Evolutionary conservation across 768 basidiomycete genomes (phyloP).

Genomic region (Panus rudis): DNA sequence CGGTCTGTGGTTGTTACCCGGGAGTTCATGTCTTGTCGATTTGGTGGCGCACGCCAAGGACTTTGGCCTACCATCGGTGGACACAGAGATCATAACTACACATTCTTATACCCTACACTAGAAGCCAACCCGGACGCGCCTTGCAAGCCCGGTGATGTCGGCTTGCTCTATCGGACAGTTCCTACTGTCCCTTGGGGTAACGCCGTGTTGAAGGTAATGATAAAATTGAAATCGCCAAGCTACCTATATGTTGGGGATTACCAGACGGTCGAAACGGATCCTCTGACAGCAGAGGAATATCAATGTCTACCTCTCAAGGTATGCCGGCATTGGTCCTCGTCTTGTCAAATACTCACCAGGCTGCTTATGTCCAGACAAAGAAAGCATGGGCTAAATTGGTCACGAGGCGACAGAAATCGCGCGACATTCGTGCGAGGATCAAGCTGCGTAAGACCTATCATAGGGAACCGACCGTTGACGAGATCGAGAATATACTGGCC

Average conservation of each 20-base stretch:
- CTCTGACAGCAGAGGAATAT: slow-evolving; percentile 5
- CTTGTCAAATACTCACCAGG: not conserved
- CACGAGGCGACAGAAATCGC: not conserved
- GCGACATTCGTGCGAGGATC: slow-evolving; percentile 3
- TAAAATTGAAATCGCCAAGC: not conserved
- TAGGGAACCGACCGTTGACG: slow-evolving; percentile 6
- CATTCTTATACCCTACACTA: slow-evolving; percentile 9
- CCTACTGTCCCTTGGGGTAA: slow-evolving; percentile 1
- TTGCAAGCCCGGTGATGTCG: slow-evolving; percentile 5
- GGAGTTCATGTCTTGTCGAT: slow-evolving; percentile 7
- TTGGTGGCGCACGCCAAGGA: slow-evolving; percentile 3
- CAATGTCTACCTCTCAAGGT: slow-evolving; percentile 1
- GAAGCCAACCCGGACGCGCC: slow-evolving; percentile 9
- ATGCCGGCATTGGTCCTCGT: not conserved
- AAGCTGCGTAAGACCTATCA: not conserved
- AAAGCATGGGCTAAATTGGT: slow-evolving; percentile 1
- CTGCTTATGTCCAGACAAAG: slow-evolving; percentile 1
- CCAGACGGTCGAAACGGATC: not conserved
- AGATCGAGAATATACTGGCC: not conserved
- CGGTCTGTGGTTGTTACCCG: slow-evolving; percentile 5
- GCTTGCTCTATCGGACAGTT: slow-evolving; percentile 6
- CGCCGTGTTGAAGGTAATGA: slow-evolving; percentile 1
- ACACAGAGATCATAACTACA: not conserved
- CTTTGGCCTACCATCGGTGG: slow-evolving; percentile 6
- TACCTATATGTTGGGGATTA: slow-evolving; percentile 9